These are phyloP conservation scores for Furcasterigmium furcatum DNA, from an alignment of 2,329 filamentous ascomycete species.

Conservation along the genomic window DNA sequence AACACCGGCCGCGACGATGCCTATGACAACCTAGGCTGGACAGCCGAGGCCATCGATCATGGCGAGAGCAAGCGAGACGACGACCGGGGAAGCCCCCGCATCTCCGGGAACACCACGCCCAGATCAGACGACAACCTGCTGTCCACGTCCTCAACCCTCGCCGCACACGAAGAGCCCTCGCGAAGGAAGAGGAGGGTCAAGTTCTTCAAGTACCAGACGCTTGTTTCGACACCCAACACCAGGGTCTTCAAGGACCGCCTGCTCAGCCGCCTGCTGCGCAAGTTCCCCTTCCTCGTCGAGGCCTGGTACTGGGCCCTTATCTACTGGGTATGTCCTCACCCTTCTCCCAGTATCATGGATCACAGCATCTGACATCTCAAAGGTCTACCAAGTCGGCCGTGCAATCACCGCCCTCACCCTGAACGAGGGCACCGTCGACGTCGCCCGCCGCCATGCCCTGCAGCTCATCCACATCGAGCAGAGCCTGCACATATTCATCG, in stretches of 20 bases:
- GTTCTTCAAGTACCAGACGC: slow-evolving; percentile 22
- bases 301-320: slow-evolving; percentile 69
- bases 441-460: slow-evolving; percentile 66
- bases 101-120: slow-evolving; percentile 10
- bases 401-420: slow-evolving; percentile 69
- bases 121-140: slow-evolving; percentile 10
- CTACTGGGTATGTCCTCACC: slow-evolving; percentile 65
- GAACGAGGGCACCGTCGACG: slow-evolving; percentile 63
- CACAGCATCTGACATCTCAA: too few relatives aligned
- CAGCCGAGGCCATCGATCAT: slow-evolving; percentile 1
- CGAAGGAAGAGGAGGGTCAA: slow-evolving; percentile 28
- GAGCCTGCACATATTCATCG: slow-evolving; percentile 59
- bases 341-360: slow-evolving; percentile 56
- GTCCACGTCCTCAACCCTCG: slow-evolving; percentile 19
- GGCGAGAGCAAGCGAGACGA: slow-evolving; percentile 32
- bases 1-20: slow-evolving; percentile 29
- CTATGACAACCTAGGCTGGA: slow-evolving; percentile 13
- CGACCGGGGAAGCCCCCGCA: slow-evolving; percentile 2
- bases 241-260: slow-evolving; percentile 55
- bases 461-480: slow-evolving; percentile 63
- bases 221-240: slow-evolving; percentile 60
- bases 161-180: slow-evolving; percentile 20
- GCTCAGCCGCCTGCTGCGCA: slow-evolving; percentile 60
- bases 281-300: slow-evolving; percentile 70
- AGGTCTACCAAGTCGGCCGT: slow-evolving; percentile 73